Evolutionary conservation across 2,329 filamentous ascomycete species (phyloP).

Genomic region (Aspergillus cejpii): DNA sequence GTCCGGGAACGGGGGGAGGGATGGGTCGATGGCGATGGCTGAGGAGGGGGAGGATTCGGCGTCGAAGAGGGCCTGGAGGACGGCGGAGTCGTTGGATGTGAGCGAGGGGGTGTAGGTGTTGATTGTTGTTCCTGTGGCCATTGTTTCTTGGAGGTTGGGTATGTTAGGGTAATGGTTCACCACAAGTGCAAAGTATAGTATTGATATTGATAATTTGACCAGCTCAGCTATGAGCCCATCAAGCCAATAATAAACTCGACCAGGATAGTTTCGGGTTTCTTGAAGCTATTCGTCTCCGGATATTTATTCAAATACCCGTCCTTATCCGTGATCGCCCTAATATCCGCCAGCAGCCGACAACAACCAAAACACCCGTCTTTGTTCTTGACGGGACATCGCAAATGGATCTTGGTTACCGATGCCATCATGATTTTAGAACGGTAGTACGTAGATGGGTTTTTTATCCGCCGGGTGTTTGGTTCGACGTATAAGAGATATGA

Average conservation of each 20-base stretch:
- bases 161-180: background rate
- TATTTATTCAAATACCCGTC: slow-evolving; percentile 14
- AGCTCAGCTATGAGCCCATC: background rate
- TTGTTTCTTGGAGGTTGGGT: background rate
- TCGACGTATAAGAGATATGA: background rate
- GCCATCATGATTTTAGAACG: background rate
- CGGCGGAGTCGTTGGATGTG: slow-evolving; percentile 41
- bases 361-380: slow-evolving; percentile 4
- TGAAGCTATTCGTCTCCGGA: background rate
- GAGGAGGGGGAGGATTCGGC: slow-evolving; percentile 39
- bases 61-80: slow-evolving; percentile 44
- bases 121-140: slow-evolving; percentile 19
- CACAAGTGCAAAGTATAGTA: background rate
- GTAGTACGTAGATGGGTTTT: background rate
- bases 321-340: slow-evolving; percentile 5
- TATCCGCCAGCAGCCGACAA: slow-evolving; percentile 16
- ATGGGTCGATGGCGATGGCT: slow-evolving; percentile 33
- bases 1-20: slow-evolving; percentile 38
- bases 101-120: slow-evolving; percentile 25
- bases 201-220: background rate
- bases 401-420: background rate
- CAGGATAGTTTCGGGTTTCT: background rate
- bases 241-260: background rate
- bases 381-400: background rate
- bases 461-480: background rate